Evolutionary conservation across 2,329 filamentous ascomycete genomes (phyloP).

Genomic region (Botrytis paeoniae): DNA sequence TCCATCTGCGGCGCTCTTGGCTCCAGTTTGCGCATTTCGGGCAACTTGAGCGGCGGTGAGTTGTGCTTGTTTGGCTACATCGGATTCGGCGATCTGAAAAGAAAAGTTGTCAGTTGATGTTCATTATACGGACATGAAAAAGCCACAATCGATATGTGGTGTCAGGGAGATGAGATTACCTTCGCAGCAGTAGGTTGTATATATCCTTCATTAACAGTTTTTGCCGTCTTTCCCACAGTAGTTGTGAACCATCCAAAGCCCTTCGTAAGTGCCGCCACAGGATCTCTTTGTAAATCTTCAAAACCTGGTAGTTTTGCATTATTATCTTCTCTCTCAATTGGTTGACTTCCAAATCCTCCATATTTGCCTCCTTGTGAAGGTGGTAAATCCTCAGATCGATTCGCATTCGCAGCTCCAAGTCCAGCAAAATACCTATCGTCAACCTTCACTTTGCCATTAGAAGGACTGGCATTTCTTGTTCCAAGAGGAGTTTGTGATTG

Average conservation of each 20-base stretch:
- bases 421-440: conserved; percentile 89
- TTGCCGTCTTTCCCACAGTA: conserved; percentile 85
- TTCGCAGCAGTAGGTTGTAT: conserved; percentile 90
- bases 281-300: conserved; percentile 90
- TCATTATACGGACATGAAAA: background rate
- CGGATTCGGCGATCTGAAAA: conserved; percentile 70
- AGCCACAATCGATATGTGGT: background rate
- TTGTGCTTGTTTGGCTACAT: conserved; percentile 67
- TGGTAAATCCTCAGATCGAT: conserved; percentile 68
- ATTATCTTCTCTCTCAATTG: conserved; percentile 45
- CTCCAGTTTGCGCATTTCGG: conserved; percentile 64
- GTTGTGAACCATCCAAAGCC: conserved; percentile 92
- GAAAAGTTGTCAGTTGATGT: background rate
- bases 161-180: conserved; percentile 47
- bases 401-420: conserved; percentile 79
- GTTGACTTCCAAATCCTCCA: conserved; percentile 79
- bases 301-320: conserved; percentile 59
- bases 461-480: conserved; percentile 29
- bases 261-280: conserved; percentile 82
- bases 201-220: conserved; percentile 85
- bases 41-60: conserved; percentile 63
- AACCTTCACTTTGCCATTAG: conserved; percentile 54
- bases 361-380: conserved; percentile 94
- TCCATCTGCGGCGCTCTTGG: conserved; percentile 71
- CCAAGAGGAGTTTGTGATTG: conserved; percentile 28